Evolutionary conservation across 768 basidiomycete genomes (phyloP), one percentile per base, ranked within the genome.

Genomic region (Crucibulum laeve): DNA sequence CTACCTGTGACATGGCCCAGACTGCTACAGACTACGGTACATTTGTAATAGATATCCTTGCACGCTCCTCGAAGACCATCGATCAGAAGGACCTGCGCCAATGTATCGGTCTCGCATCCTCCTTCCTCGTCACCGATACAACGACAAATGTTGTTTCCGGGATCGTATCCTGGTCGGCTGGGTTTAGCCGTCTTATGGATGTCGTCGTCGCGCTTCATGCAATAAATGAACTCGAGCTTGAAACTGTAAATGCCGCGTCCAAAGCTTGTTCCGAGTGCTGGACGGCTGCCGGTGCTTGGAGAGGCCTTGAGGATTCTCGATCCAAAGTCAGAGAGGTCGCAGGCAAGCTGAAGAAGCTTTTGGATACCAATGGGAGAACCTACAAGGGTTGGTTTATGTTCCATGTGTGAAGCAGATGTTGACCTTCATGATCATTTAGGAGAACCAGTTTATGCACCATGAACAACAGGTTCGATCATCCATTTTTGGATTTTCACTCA

Each of bases 221-320:
- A 23, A 70, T 76, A 41, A 67, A 71, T 18, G 84, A 87, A 49
- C 73, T 91, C 32, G 84, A 90, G 51, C 66, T 85, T n/a, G 85
- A 84, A 50, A 90, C 89, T 4, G 59, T 91, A 33, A 81, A 79
- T 54, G 79, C 75, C 32, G 85, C 85, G 5, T 81, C 80, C 38
- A 77, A 72, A 42, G 75, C 75, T 11, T 88, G 87, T 53, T 85
- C 84, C 14, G 89, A 91, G 57, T 88, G 87, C 58, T 91, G 88
- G 88, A 79, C 71, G 13, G 77, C 80, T 2, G 77, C 81, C 0
- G 79, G 77, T 0, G 75, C 77, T 15, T 90, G 85, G 84, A 67
- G 74, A 23, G 83, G 79, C 13, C 62, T 90, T 48, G 78, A 79
- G 33, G 78, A 80, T 17, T 79, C 77, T 53, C 70, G 79, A 44